Percentiles rank a stretch among this genome's conserved stretches.
phyloP scores from a whole-genome alignment of 2,329 filamentous ascomycete species.

The Colletotrichum navitas region DNA sequence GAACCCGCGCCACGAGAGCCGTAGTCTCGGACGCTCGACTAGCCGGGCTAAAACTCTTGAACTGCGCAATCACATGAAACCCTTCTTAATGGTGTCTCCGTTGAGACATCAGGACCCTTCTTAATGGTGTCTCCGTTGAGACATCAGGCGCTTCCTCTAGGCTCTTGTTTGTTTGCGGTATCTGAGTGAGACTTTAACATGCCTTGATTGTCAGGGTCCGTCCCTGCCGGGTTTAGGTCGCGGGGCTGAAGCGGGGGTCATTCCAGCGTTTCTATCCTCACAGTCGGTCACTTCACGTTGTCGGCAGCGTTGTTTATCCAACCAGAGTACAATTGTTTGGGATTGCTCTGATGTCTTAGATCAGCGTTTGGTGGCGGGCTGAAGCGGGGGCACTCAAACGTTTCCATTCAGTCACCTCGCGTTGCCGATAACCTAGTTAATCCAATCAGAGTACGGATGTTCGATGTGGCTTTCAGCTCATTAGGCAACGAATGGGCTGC shows the following conservation, averaged over 20 bases:
- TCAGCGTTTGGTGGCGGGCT: not conserved
- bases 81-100: not conserved
- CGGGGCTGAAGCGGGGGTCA: not conserved
- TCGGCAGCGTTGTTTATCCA: not conserved
- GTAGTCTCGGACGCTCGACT: not conserved
- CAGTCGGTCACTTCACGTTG: too few relatives aligned
- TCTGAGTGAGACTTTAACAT: not conserved
- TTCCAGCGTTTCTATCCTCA: not conserved
- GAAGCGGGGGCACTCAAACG: not conserved
- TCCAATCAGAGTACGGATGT: not conserved
- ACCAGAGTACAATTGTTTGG: not conserved
- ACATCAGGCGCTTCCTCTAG: not conserved
- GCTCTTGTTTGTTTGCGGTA: not conserved
- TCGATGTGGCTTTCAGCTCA: not conserved
- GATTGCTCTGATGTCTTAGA: not conserved
- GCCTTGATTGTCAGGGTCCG: constrained; percentile 1
- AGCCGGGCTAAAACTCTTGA: not conserved
- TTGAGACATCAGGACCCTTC: not conserved
- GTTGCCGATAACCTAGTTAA: not conserved
- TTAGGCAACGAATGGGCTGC: not conserved
- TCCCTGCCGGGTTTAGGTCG: not conserved
- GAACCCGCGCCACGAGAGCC: not conserved
- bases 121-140: too few relatives aligned
- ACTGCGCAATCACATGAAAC: not conserved
- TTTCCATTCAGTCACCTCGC: not conserved